These are phyloP conservation scores for Penicillium sp. DNA, from an alignment of 2,329 filamentous ascomycete genomes.

Conservation along the genomic window DNA sequence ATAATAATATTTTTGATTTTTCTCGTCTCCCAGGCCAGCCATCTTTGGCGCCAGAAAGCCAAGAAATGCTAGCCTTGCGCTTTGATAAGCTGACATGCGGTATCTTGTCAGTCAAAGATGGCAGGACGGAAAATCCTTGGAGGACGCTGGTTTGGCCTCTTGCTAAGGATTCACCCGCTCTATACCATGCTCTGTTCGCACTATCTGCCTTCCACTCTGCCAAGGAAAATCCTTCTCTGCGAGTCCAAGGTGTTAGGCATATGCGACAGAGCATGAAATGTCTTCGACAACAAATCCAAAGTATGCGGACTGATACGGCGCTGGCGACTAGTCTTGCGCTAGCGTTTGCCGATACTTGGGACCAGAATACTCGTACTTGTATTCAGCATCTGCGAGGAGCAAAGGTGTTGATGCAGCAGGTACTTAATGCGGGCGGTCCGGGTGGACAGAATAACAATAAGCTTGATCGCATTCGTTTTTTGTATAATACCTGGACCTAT, in stretches of 20 bases:
- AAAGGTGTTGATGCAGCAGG: slow-evolving; percentile 61
- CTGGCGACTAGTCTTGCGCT: slow-evolving; percentile 69
- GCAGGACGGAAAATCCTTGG: slow-evolving; percentile 69
- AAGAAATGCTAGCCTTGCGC: slow-evolving; percentile 62
- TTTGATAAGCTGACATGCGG: slow-evolving; percentile 68
- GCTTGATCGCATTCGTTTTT: slow-evolving; percentile 59
- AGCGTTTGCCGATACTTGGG: slow-evolving; percentile 71
- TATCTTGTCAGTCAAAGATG: slow-evolving; percentile 70
- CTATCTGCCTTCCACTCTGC: slow-evolving; percentile 69
- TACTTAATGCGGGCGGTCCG: slow-evolving; percentile 48
- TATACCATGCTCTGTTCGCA: slow-evolving; percentile 67
- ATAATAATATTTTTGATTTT: slow-evolving; percentile 37
- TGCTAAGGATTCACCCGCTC: slow-evolving; percentile 61
- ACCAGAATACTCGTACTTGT: slow-evolving; percentile 66
- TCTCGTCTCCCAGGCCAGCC: slow-evolving; percentile 47
- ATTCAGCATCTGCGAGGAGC: slow-evolving; percentile 69
- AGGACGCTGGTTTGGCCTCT: slow-evolving; percentile 69
- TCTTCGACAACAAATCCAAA: slow-evolving; percentile 59
- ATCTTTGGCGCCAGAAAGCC: slow-evolving; percentile 51
- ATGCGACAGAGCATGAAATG: slow-evolving; percentile 64
- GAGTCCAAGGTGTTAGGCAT: slow-evolving; percentile 65
- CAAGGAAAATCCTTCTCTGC: slow-evolving; percentile 56
- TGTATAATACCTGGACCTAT: slow-evolving; percentile 72
- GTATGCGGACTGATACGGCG: slow-evolving; percentile 64
- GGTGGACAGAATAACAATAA: slow-evolving; percentile 46